Evolutionary conservation across 2,329 filamentous ascomycete genomes (phyloP).

Genomic region (Tolypocladium album): DNA sequence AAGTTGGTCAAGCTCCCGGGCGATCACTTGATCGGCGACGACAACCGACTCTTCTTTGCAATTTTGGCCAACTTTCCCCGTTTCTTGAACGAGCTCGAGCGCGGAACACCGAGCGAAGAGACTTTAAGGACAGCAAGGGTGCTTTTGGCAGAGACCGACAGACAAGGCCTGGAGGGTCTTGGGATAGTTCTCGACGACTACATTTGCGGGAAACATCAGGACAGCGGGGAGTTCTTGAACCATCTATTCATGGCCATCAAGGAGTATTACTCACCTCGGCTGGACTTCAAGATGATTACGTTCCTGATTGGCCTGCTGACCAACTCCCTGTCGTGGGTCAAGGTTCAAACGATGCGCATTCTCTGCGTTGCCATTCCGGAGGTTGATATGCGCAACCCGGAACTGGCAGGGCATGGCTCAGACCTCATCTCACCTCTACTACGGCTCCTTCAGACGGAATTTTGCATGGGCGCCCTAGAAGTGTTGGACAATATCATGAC

Average conservation of each 20-base stretch:
- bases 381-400: constrained; percentile 84
- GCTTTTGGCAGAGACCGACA: constrained; percentile 62
- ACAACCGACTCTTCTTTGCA: constrained; percentile 72
- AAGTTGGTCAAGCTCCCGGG: constrained; percentile 69
- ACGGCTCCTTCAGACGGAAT: constrained; percentile 81
- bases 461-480: constrained; percentile 82
- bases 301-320: constrained; percentile 88
- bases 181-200: constrained; percentile 61
- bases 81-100: constrained; percentile 71
- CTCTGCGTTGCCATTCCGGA: constrained; percentile 76
- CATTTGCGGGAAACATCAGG: constrained; percentile 53
- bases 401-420: constrained; percentile 82
- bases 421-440: constrained; percentile 91
- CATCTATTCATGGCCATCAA: constrained; percentile 66
- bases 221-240: constrained; percentile 63
- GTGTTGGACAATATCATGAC: constrained; percentile 94
- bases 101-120: constrained; percentile 41
- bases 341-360: constrained; percentile 85
- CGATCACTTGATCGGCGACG: constrained; percentile 70
- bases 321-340: constrained; percentile 82
- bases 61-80: constrained; percentile 86
- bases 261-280: constrained; percentile 67
- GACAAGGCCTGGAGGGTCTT: constrained; percentile 57
- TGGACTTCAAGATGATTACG: constrained; percentile 76
- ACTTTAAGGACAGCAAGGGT: constrained; percentile 55